Evolutionary conservation across 306 rosid genomes (phyloP).

Genomic region (Abrus pulchellus): DNA sequence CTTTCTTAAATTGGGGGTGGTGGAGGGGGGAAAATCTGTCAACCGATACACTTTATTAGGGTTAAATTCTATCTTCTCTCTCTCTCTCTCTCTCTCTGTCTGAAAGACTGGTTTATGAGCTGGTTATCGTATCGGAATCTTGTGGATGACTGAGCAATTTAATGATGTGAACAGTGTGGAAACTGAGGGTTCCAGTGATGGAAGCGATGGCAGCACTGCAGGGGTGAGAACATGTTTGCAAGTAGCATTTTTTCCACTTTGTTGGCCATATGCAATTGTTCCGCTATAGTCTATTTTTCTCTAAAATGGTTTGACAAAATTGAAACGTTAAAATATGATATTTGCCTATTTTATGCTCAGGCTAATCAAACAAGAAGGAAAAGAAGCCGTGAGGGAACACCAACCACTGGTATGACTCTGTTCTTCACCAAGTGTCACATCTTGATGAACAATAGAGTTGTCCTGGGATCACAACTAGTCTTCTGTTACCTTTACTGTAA

Average conservation of each 20-base stretch:
- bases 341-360: constrained; percentile 63
- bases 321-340: constrained; percentile 44
- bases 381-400: constrained; percentile 87
- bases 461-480: constrained; percentile 44
- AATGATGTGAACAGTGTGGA: constrained; percentile 61
- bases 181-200: constrained; percentile 81
- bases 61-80: background rate
- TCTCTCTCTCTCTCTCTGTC: background rate
- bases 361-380: constrained; percentile 73
- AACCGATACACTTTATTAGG: background rate
- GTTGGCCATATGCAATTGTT: constrained; percentile 40
- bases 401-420: constrained; percentile 73
- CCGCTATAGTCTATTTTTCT: constrained; percentile 30
- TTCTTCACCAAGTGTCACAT: constrained; percentile 59
- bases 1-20: background rate
- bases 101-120: constrained; percentile 28
- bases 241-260: constrained; percentile 27
- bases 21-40: constrained; percentile 10
- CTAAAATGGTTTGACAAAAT: constrained; percentile 33
- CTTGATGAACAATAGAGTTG: constrained; percentile 51
- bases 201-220: constrained; percentile 78
- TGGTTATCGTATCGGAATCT: constrained; percentile 17
- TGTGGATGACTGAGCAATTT: constrained; percentile 50
- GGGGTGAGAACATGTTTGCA: constrained; percentile 65
- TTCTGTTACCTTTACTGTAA: constrained; percentile 33